Conservation (phyloP, 108 stramenopile genomes). For the Fragilariopsis cylindrus region DNA sequence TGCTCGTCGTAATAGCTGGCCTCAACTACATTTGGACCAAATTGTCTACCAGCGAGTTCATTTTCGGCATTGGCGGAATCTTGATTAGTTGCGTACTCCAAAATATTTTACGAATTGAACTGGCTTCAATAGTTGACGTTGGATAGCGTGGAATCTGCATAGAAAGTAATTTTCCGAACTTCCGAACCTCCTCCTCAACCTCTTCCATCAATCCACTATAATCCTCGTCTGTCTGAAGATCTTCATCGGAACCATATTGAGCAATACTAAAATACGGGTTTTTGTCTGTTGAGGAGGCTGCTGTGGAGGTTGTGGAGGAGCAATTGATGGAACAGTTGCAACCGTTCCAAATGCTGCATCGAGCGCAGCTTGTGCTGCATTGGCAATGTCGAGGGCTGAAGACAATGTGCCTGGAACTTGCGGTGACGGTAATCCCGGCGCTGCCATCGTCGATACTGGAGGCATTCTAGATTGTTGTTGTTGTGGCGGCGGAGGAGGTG, state of each 20-base stretch:
- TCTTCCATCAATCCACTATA: conserved; percentile 67
- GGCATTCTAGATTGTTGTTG: conserved; percentile 12
- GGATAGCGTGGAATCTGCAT: conserved; percentile 84
- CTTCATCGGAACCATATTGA: conserved; percentile 98
- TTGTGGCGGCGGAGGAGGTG: conserved; percentile 11
- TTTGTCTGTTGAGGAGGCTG: conserved; percentile 9
- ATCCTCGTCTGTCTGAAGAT: conserved; percentile 85
- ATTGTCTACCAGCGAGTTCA: conserved; percentile 86
- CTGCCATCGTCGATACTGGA: conserved; percentile 16
- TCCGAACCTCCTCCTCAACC: conserved; percentile 20
- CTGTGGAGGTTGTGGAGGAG: conserved; percentile 13
- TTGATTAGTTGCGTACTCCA: conserved; percentile 80
- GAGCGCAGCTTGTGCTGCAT: conserved; percentile 55
- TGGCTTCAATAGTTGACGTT: conserved; percentile 46
- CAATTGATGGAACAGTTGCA: conserved; percentile 13
- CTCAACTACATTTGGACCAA: conserved; percentile 86
- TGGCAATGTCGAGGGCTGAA: conserved; percentile 63
- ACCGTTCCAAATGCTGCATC: conserved; percentile 56
- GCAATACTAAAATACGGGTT: conserved; percentile 86
- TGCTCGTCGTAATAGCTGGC: conserved; percentile 35
- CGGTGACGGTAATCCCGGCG: conserved; percentile 18
- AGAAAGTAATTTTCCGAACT: conserved; percentile 71
- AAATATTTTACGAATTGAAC: conserved; percentile 85
- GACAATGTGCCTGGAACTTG: conserved; percentile 32
- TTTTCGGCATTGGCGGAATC: conserved; percentile 75